Evolutionary conservation across 495 filamentous ascomycete genomes (phyloP).

Genomic region (Lophiotrema nucula): DNA sequence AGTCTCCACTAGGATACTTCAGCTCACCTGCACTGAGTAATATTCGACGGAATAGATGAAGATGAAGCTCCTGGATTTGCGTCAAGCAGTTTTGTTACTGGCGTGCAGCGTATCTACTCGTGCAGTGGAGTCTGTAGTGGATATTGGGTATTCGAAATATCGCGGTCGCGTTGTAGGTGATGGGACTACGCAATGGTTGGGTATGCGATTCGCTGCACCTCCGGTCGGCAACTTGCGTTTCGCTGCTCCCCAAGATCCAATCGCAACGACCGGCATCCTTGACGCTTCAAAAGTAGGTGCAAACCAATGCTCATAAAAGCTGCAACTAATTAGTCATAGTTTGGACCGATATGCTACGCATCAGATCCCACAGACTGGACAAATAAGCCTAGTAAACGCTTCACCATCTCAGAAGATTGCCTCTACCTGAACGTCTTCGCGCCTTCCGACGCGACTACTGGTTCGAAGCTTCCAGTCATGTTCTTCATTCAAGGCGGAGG

Average conservation of each 20-base stretch:
- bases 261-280: conserved; percentile 41
- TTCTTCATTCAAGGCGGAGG: conserved; percentile 75
- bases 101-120: background rate
- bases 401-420: conserved; percentile 62
- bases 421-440: conserved; percentile 71
- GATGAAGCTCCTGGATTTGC: no score
- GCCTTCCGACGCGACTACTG: conserved; percentile 49
- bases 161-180: conserved; percentile 32
- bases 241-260: conserved; percentile 55
- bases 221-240: conserved; percentile 61
- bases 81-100: no score
- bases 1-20: no score
- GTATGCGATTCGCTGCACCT: conserved; percentile 65
- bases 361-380: conserved; percentile 4
- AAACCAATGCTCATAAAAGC: background rate
- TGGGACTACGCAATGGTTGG: conserved; percentile 64
- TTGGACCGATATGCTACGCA: conserved; percentile 54
- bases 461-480: conserved; percentile 60
- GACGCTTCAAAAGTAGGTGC: conserved; percentile 39
- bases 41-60: no score
- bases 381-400: conserved; percentile 7
- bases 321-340: conserved; percentile 16
- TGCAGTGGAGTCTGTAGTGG: conserved; percentile 33
- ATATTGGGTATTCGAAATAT: conserved; percentile 36
- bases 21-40: no score